phyloP scores from a whole-genome alignment of 1,284 basidiomycete genomes.

The Austropuccinia psidii region DNA sequence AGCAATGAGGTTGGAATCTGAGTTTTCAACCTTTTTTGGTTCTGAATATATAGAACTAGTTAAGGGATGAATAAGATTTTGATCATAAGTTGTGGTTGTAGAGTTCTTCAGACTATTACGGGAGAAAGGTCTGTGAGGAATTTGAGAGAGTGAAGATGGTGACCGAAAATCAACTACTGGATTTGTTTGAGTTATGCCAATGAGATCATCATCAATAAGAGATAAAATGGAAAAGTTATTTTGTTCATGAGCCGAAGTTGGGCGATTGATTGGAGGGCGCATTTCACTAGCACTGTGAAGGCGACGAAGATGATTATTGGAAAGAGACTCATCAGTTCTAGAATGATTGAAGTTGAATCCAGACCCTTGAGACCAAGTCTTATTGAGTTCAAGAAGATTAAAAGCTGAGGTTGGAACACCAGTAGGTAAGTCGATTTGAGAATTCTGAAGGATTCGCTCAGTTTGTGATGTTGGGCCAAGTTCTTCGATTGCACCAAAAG shows the following conservation, averaged over 20 bases:
- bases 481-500: not conserved
- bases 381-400: not conserved
- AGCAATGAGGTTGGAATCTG: not conserved
- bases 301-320: conserved; percentile 5
- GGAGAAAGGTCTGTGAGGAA: not conserved
- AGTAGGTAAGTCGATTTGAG: not conserved
- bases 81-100: not conserved
- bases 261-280: not conserved
- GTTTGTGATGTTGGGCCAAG: not conserved
- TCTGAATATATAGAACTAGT: too few relatives aligned
- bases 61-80: not conserved
- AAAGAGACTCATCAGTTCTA: conserved; percentile 7
- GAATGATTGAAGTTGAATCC: too few relatives aligned
- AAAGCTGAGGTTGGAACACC: not conserved
- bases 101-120: not conserved
- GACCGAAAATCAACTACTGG: not conserved
- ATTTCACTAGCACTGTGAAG: conserved; percentile 23
- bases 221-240: not conserved
- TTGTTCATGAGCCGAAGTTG: conserved; percentile 8
- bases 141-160: not conserved
- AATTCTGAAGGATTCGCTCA: not conserved
- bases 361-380: not conserved
- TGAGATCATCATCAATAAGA: conserved; percentile 20
- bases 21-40: too few relatives aligned
- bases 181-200: too few relatives aligned